Base-by-base conservation (phyloP, 2,329 filamentous ascomycete species). In the Xylariaceae sp. region DNA sequence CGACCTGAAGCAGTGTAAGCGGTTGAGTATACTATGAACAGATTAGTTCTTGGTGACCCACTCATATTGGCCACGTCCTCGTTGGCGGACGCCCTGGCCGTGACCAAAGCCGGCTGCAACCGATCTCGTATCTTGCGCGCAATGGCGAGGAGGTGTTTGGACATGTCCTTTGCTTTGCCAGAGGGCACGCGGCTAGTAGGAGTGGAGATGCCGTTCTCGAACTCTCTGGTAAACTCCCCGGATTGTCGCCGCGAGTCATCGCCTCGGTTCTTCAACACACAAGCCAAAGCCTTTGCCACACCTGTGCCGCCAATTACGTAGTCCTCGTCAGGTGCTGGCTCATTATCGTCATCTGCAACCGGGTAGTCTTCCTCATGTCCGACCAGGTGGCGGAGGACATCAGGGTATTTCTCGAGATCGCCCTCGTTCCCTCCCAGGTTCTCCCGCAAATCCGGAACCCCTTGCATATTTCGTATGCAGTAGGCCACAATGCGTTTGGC, bases 241-340 rank as follows among this genome's bases (percentile, higher is more conserved):
- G 69, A 71, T 30, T 66, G 63, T 32, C 67, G 56, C 42, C 74
- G 64, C 19, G 75, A 75, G 35, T 82, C 79, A 33, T 80, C 72
- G 34, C 75, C 73, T 39, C 84, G 77, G 53, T 94, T 93, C 47
- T 87, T 81, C 31, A 98, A 67, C 51, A 89, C 94, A 50, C 93
- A 93, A 34, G 86, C 80, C 29, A 98, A 68, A 4, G 92, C 92
- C 61, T 94, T 95, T 31, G 94, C 90, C 2, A 98, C 87, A 17
- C 90, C 92, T 1, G 88, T 94, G 12, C 90, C 90, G 14, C 90
- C 89, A 50, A 96, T 92, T 28, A 96, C 88, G 58, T 96, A 96
- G 57, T 95, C 87, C 38, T 94, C 83, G 45, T 94, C 87, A 0
- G 88, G 84, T 5, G 87, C 82, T 9, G 79, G 68, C 3, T 81